Evolutionary conservation across 768 basidiomycete species (phyloP).

Genomic region (Pilatotrama ljubarskyi): DNA sequence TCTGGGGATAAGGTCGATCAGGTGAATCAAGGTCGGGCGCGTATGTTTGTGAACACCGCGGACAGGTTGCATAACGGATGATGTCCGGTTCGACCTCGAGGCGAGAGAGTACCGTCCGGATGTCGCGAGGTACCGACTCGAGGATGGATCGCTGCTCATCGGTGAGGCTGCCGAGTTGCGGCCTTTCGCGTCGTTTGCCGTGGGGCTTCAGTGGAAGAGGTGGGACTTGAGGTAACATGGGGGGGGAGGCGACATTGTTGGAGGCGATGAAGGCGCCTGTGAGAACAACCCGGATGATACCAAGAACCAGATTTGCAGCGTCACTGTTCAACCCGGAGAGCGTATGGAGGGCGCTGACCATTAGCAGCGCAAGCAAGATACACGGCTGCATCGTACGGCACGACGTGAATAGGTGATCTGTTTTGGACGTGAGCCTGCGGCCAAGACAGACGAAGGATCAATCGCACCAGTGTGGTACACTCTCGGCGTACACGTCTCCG

Average conservation of each 20-base stretch:
- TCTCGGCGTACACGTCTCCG: neutral
- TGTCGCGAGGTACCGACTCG: neutral
- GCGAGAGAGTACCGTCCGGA: neutral
- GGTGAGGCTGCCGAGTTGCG: neutral
- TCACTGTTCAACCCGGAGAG: neutral
- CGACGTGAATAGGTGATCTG: neutral
- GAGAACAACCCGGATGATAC: neutral
- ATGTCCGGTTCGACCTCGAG: neutral
- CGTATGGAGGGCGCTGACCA: neutral
- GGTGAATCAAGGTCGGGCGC: neutral
- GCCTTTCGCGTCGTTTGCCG: too few species aligned
- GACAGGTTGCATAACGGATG: neutral
- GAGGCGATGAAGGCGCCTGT: neutral
- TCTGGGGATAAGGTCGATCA: neutral
- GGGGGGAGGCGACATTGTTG: neutral
- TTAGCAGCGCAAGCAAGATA: neutral
- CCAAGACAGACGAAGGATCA: neutral
- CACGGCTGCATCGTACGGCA: neutral
- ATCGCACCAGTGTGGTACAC: neutral
- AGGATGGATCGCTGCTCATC: neutral
- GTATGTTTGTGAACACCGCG: neutral
- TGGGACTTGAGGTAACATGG: neutral
- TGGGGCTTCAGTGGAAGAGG: too few species aligned
- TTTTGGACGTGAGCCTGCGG: too few species aligned
- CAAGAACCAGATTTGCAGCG: neutral